Evolutionary conservation across 164 flowering plant species (phyloP).

Genomic region (Berberis thunbergii): DNA sequence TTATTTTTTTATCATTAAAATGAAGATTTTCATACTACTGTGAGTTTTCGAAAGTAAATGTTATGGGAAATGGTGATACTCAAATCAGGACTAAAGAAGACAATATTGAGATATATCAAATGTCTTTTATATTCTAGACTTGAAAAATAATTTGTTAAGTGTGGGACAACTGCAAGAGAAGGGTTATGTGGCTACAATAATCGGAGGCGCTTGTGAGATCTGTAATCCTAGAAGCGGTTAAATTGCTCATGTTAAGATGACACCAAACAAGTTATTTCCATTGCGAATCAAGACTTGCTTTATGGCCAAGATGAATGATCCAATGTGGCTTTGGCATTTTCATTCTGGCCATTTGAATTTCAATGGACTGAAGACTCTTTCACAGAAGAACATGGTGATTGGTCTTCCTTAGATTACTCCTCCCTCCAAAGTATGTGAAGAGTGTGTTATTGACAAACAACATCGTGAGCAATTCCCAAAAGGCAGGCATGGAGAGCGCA

Average conservation of each 20-base stretch:
- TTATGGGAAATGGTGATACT: constrained; percentile 12
- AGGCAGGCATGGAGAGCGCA: constrained; percentile 3
- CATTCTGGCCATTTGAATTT: not conserved
- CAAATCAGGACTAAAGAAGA: not conserved
- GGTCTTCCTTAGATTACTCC: not conserved
- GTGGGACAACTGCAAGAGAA: no score
- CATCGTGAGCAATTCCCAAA: constrained; percentile 3
- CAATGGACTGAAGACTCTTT: not conserved
- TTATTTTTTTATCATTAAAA: constrained; percentile 1
- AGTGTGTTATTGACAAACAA: not conserved
- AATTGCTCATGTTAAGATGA: constrained; percentile 3
- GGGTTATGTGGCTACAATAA: not conserved
- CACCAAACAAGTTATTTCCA: constrained; percentile 4
- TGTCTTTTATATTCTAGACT: constrained; percentile 1
- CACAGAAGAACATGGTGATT: not conserved
- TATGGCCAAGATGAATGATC: not conserved
- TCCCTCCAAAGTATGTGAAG: not conserved
- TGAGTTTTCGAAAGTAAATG: not conserved
- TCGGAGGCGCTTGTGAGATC: not conserved
- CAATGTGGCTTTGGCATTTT: not conserved
- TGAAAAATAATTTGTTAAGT: no score
- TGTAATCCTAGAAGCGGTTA: constrained; percentile 2
- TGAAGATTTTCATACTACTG: constrained; percentile 6
- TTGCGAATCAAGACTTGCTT: constrained; percentile 1
- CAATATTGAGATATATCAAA: constrained; percentile 2